phyloP scores from a whole-genome alignment of 1,284 basidiomycete species.

The Apiotrichum akiyoshidainum region DNA sequence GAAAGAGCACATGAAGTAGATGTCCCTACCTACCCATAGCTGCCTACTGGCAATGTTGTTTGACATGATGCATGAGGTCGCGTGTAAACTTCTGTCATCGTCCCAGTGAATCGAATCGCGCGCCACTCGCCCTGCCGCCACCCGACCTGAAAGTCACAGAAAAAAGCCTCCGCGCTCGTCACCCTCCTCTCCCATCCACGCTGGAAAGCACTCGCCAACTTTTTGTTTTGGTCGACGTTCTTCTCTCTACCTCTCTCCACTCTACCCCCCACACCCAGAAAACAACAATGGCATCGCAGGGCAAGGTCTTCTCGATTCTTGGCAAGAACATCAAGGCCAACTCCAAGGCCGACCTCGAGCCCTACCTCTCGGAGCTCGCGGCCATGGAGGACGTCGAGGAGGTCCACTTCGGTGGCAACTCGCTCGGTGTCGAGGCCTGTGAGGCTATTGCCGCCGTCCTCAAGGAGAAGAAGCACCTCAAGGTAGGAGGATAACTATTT shows the following conservation, averaged over 20 bases:
- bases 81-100: too few species aligned
- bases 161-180: too few species aligned
- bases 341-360: constrained; percentile 71
- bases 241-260: background rate
- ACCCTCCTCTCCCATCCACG: too few species aligned
- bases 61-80: background rate
- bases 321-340: constrained; percentile 81
- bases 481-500: constrained; percentile 55
- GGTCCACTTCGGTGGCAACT: constrained; percentile 92
- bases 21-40: background rate
- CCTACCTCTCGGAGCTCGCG: constrained; percentile 67
- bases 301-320: constrained; percentile 60
- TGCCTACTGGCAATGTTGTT: background rate
- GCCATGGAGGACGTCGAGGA: constrained; percentile 67
- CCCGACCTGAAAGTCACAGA: too few species aligned
- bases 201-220: background rate
- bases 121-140: too few species aligned
- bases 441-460: constrained; percentile 79
- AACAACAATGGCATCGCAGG: constrained; percentile 16
- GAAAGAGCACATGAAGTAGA: constrained; percentile 11
- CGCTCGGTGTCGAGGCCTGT: constrained; percentile 90
- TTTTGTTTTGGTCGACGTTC: constrained; percentile 4
- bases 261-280: background rate
- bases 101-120: too few species aligned
- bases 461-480: constrained; percentile 65